Evolutionary conservation across 139 green algal species (phyloP).

Genomic region (Tetraselmis chui): DNA sequence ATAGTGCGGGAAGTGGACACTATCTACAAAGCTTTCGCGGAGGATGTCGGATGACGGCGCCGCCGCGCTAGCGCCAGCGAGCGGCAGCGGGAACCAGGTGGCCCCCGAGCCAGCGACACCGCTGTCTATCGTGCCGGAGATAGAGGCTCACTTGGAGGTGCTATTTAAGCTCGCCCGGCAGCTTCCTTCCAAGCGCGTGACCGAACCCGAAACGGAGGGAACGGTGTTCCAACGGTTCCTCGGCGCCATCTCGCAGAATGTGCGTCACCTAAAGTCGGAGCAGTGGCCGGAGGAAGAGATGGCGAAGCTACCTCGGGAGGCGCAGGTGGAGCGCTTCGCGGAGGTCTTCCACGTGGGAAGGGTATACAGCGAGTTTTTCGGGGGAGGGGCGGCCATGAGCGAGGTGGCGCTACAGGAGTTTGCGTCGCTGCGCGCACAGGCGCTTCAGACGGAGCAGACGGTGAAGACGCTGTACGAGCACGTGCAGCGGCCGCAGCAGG

Average conservation of each 20-base stretch:
- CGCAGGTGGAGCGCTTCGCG: background rate
- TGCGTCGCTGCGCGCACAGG: background rate
- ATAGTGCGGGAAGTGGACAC: too few species aligned
- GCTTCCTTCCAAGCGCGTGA: background rate
- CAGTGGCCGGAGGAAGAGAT: background rate
- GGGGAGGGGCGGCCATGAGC: background rate
- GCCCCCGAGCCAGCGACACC: background rate
- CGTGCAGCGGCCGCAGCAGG: background rate
- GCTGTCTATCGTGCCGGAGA: background rate
- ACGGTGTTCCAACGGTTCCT: background rate
- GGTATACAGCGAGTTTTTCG: background rate
- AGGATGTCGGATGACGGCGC: too few species aligned
- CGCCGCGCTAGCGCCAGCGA: background rate
- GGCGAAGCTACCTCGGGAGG: background rate
- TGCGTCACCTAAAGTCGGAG: background rate
- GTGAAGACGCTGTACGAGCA: background rate
- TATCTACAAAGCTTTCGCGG: too few species aligned
- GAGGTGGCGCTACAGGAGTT: background rate
- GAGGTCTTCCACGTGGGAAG: background rate
- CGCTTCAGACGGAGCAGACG: background rate
- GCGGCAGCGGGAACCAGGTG: background rate
- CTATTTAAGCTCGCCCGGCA: background rate
- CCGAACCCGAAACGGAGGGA: background rate
- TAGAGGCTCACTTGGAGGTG: background rate
- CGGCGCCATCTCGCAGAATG: background rate